Percentiles rank a stretch among this genome's conserved stretches.
These are phyloP conservation scores for Auricularia cornea DNA, from an alignment of 768 basidiomycete species.

Conservation along the genomic window DNA sequence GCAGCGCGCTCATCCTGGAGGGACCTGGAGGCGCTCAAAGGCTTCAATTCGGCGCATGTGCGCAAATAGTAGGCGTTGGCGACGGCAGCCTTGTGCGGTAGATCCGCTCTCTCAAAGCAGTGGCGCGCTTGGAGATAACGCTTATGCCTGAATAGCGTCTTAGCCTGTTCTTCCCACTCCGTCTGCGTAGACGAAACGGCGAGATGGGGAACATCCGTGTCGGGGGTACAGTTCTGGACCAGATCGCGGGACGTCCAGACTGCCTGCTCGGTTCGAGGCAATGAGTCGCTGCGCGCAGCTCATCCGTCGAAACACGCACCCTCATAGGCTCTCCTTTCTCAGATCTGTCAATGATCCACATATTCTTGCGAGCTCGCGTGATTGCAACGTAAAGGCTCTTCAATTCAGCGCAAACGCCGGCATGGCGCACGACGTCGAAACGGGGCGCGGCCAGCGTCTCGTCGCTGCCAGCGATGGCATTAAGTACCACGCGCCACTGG, in stretches of 20 bases:
- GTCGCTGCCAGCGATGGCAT: conserved; percentile 22
- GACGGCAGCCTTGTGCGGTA: conserved; percentile 35
- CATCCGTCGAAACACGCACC: conserved; percentile 34
- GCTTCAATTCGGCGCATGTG: conserved; percentile 35
- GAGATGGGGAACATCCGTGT: conserved; percentile 41
- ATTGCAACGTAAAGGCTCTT: conserved; percentile 66
- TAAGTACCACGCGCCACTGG: conserved; percentile 55
- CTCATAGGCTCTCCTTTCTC: conserved; percentile 48
- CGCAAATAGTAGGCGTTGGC: conserved; percentile 48
- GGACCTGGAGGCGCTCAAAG: conserved; percentile 17
- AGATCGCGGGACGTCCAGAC: conserved; percentile 42
- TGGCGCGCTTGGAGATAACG: conserved; percentile 47
- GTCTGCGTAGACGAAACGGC: conserved; percentile 43
- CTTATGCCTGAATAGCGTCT: conserved; percentile 31
- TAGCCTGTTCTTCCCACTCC: conserved; percentile 39
- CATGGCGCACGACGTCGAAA: conserved; percentile 44
- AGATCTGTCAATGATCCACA: conserved; percentile 64
- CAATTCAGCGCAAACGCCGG: conserved; percentile 54
- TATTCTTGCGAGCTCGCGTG: conserved; percentile 57
- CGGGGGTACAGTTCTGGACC: conserved; percentile 42
- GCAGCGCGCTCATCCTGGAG: conserved; percentile 17
- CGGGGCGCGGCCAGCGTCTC: conserved; percentile 27
- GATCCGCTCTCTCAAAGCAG: conserved; percentile 42
- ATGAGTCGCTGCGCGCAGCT: too few species aligned
- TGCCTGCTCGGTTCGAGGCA: conserved; percentile 24